Base-by-base conservation (phyloP, 2,329 filamentous ascomycete species). In the Endothia cerciana region DNA sequence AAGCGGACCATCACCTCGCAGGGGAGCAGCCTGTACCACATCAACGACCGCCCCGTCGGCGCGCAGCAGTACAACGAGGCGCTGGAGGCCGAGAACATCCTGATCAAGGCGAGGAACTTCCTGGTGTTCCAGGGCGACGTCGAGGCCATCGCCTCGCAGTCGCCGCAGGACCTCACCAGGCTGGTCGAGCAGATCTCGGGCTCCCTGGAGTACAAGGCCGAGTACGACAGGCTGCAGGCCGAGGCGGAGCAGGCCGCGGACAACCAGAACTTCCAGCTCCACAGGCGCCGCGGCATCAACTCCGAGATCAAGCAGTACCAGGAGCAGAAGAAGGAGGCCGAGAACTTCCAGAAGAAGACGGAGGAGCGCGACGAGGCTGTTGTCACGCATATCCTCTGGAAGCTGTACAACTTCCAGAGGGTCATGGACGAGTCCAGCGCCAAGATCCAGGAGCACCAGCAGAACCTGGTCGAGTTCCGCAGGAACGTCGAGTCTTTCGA, bases 41-140 rank as follows among this genome's bases (percentile, higher is more conserved):
- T 99, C 83, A 98, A 99, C 80, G 93, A 97, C 71, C 90, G 91
- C 60, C 83, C 91, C 45, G 95, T 99, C 58, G 92, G 89, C 2
- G 93, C 94, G 2, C 91, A 92, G 73, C 90, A 95, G 75, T 99
- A 99, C 82, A 98, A 98, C 76, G 91, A 94, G 66, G 89, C 92
- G 2, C 85, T 99, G 17, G 95, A 99, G 77, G 83, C 88, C 25
- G 94, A 99, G 77, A 97, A 97, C 73, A 99, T 99, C 71, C 82
- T 99, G 68, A 98, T 99, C 82, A 98, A 97, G 78, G 95, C 95
- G 41, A 88, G 95, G 70, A 99, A 99, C 76, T 99, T 99, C 76
- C 86, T 99, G 5, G 95, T 99, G 43, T 99, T 99, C 77, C 95
- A 99, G 78, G 96, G 95, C 70, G 95, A 99, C 75, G 94, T 99